A percentile compares a stretch with the other conserved stretches of the same genome.
Conservation (phyloP, 2,329 filamentous ascomycete genomes). For the Colletotrichum sublineola region DNA sequence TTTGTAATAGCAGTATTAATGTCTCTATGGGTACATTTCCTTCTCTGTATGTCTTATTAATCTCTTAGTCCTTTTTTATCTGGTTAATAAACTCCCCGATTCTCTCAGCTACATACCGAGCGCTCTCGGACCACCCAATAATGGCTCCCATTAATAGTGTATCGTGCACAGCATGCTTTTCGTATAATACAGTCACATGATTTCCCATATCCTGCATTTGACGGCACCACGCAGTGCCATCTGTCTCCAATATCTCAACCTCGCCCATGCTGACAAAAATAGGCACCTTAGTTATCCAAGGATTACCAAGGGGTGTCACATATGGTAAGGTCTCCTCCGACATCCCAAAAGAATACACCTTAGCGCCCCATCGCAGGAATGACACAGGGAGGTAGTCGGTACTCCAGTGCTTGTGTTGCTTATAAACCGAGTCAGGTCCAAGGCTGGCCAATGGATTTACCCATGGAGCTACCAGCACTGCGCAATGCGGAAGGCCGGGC, state of each 20-base stretch:
- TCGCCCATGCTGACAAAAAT: constrained; percentile 28
- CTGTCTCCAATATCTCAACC: constrained; percentile 25
- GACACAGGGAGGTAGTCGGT: constrained; percentile 31
- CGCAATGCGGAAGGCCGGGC: neutral
- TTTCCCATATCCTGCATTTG: constrained; percentile 23
- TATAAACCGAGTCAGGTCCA: constrained; percentile 26
- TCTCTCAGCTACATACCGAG: constrained; percentile 18
- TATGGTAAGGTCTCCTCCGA: constrained; percentile 15
- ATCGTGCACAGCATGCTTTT: constrained; percentile 26
- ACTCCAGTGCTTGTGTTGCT: constrained; percentile 27
- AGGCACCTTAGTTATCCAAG: constrained; percentile 21
- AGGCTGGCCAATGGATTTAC: constrained; percentile 31
- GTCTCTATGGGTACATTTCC: no score
- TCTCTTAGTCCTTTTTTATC: neutral
- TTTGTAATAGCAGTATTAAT: no score
- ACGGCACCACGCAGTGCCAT: constrained; percentile 25
- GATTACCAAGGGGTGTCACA: constrained; percentile 25
- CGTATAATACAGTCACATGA: constrained; percentile 13
- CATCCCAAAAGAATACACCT: constrained; percentile 21
- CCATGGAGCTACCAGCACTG: constrained; percentile 24
- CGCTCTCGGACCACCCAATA: constrained; percentile 27
- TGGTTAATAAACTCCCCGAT: constrained; percentile 20
- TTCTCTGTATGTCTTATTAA: no score
- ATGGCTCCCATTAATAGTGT: constrained; percentile 24
- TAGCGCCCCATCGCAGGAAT: constrained; percentile 32